Evolutionary conservation across 2,329 filamentous ascomycete genomes (phyloP).

Genomic region (Pseudopyricularia javanii): DNA sequence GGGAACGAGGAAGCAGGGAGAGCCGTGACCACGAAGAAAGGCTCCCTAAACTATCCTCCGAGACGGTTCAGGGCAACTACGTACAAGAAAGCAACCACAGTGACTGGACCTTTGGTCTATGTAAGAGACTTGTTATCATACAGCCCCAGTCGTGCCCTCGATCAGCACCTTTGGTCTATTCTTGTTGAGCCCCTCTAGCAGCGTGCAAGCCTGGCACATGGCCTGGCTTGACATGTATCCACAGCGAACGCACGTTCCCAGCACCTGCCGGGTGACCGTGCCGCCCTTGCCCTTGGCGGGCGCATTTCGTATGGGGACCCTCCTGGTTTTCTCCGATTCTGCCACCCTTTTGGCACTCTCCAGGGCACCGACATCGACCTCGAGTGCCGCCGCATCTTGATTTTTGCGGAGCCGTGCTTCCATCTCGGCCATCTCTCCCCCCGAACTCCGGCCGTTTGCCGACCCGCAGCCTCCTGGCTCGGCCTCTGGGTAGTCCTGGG

Average conservation of each 20-base stretch:
- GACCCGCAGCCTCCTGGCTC: constrained; percentile 60
- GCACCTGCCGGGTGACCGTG: constrained; percentile 47
- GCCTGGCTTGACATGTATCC: constrained; percentile 93
- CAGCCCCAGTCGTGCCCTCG: neutral
- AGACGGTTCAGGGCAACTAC: neutral
- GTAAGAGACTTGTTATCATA: neutral
- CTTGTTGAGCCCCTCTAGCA: constrained; percentile 87
- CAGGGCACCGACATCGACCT: constrained; percentile 51
- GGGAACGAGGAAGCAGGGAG: neutral
- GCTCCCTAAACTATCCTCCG: neutral
- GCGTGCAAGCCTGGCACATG: constrained; percentile 84
- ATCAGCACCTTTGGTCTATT: constrained; percentile 47
- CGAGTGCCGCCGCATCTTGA: constrained; percentile 45
- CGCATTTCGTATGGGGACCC: constrained; percentile 10
- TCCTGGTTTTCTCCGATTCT: constrained; percentile 12
- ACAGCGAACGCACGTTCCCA: constrained; percentile 76
- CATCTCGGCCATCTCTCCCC: constrained; percentile 72
- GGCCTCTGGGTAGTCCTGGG: constrained; percentile 10
- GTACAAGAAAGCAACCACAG: neutral
- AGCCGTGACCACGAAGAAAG: neutral
- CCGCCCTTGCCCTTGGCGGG: constrained; percentile 13
- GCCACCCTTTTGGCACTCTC: constrained; percentile 20
- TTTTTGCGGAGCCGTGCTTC: constrained; percentile 59
- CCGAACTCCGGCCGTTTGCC: constrained; percentile 50
- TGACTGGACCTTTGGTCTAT: neutral